Conservation (phyloP, 2,329 filamentous ascomycete species). For the Exophiala sp. region DNA sequence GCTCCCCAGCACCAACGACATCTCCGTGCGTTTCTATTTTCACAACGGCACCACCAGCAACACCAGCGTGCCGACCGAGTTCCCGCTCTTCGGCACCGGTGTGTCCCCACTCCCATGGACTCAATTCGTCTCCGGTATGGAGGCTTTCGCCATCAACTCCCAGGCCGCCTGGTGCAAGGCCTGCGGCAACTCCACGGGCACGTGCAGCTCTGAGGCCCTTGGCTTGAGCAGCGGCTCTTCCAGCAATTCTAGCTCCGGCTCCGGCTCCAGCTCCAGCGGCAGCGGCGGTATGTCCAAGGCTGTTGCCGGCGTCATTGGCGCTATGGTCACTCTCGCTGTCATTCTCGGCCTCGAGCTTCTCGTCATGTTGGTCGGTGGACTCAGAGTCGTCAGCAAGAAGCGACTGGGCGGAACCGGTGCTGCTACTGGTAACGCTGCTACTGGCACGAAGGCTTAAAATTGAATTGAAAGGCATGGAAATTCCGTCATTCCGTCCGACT, state of each 20-base stretch:
- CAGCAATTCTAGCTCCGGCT: conserved; percentile 28
- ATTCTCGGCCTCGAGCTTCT: conserved; percentile 56
- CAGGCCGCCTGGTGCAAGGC: conserved; percentile 67
- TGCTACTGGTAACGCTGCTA: not conserved
- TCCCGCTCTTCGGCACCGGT: conserved; percentile 59
- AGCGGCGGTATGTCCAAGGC: conserved; percentile 58
- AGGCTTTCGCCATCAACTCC: conserved; percentile 63
- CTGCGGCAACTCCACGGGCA: conserved; percentile 69
- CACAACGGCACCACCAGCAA: conserved; percentile 57
- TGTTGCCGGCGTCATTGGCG: conserved; percentile 78
- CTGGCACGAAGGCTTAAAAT: conserved; percentile 2
- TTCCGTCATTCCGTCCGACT: not conserved
- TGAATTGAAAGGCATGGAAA: not conserved
- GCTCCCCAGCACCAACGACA: conserved; percentile 48
- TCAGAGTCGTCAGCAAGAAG: conserved; percentile 58
- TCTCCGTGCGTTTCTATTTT: conserved; percentile 58
- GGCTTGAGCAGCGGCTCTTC: conserved; percentile 28
- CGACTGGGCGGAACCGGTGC: conserved; percentile 28
- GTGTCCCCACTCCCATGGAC: conserved; percentile 61
- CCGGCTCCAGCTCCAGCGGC: conserved; percentile 36
- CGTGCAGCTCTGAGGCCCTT: conserved; percentile 53
- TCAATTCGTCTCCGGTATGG: conserved; percentile 63
- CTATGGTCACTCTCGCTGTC: conserved; percentile 64
- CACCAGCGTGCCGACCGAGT: conserved; percentile 45
- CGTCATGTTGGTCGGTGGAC: conserved; percentile 54